phyloP scores from a whole-genome alignment of 768 basidiomycete genomes.

The Russula foetens region DNA sequence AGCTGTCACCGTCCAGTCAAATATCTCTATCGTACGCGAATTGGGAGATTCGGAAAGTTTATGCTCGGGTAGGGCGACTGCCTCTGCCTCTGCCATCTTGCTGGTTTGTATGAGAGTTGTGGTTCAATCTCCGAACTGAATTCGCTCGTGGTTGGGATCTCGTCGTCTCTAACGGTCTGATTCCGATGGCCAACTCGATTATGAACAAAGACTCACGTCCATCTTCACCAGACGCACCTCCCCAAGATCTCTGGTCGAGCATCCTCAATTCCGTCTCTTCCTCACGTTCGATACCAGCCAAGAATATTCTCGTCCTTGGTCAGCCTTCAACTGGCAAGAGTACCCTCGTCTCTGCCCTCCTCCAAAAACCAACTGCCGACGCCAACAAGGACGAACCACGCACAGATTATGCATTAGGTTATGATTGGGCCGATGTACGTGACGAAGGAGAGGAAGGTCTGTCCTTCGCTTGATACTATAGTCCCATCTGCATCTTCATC shows the following conservation, averaged over 20 bases:
- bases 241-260: slow-evolving; percentile 84
- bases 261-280: slow-evolving; percentile 85
- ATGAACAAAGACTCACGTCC: slow-evolving; percentile 39
- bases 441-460: slow-evolving; percentile 93
- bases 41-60: slow-evolving; percentile 61
- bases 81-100: slow-evolving; percentile 26
- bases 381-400: slow-evolving; percentile 51
- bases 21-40: slow-evolving; percentile 57
- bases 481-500: neutral
- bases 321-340: slow-evolving; percentile 76
- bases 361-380: slow-evolving; percentile 55
- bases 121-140: neutral
- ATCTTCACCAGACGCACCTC: slow-evolving; percentile 65
- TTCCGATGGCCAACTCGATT: neutral
- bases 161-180: no score
- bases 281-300: slow-evolving; percentile 73
- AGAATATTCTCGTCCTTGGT: slow-evolving; percentile 81
- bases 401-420: slow-evolving; percentile 80
- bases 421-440: slow-evolving; percentile 83
- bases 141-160: no score
- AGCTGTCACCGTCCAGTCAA: slow-evolving; percentile 62
- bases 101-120: neutral
- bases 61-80: slow-evolving; percentile 49
- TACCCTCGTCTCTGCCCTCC: slow-evolving; percentile 57
- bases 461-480: slow-evolving; percentile 22